Evolutionary conservation across 169 alveolate genomes (phyloP).

Genomic region (Haemoproteus tartakovskyi): DNA sequence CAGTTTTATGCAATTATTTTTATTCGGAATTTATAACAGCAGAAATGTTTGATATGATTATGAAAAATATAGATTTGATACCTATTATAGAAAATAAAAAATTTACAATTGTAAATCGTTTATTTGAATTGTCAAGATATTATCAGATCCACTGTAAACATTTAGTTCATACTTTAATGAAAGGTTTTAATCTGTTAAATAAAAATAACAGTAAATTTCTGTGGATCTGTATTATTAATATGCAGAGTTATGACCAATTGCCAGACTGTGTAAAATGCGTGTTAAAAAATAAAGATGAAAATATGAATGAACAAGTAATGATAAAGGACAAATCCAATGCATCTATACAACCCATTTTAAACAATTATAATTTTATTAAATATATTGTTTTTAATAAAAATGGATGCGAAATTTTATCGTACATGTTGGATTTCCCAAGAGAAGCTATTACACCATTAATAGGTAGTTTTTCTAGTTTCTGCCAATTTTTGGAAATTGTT

Average conservation of each 20-base stretch:
- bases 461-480: constrained; percentile 27
- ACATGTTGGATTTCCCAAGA: constrained; percentile 34
- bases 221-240: constrained; percentile 52
- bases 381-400: constrained; percentile 30
- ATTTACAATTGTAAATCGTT: constrained; percentile 11
- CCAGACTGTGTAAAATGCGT: background rate
- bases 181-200: background rate
- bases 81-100: constrained; percentile 10
- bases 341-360: background rate
- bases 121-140: constrained; percentile 27
- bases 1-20: constrained; percentile 41
- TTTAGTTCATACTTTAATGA: constrained; percentile 1
- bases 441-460: constrained; percentile 23
- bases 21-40: constrained; percentile 22
- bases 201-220: background rate
- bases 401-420: constrained; percentile 30
- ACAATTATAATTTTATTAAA: constrained; percentile 57
- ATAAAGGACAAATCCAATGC: background rate
- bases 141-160: constrained; percentile 29
- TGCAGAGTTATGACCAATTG: constrained; percentile 30
- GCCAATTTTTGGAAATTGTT: constrained; percentile 35
- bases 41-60: constrained; percentile 60
- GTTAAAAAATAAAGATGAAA: background rate
- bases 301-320: background rate
- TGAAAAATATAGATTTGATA: constrained; percentile 9